Percentiles rank a stretch among this genome's conserved stretches.
These are phyloP conservation scores for Exophiala viscosa DNA, from an alignment of 2,329 filamentous ascomycete species.

Conservation along the genomic window DNA sequence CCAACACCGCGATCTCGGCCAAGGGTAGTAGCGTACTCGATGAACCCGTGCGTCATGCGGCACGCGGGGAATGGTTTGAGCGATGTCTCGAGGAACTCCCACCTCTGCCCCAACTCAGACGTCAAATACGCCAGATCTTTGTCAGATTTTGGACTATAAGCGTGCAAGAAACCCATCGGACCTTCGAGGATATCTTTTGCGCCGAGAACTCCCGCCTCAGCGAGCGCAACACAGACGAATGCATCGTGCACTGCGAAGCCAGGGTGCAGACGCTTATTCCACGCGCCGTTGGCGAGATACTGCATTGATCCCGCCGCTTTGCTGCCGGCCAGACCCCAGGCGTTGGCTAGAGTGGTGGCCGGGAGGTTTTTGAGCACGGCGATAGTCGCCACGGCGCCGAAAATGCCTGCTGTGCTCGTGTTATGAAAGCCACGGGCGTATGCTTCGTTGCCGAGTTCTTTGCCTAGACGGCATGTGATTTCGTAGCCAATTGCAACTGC, in stretches of 20 bases:
- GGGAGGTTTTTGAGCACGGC: slow-evolving; percentile 30
- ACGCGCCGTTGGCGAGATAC: slow-evolving; percentile 38
- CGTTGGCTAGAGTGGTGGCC: slow-evolving; percentile 30
- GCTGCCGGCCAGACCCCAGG: slow-evolving; percentile 37
- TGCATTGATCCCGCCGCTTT: slow-evolving; percentile 40
- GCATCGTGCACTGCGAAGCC: slow-evolving; percentile 40
- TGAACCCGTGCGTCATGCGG: slow-evolving; percentile 27
- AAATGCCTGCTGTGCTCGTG: slow-evolving; percentile 37
- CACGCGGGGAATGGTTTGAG: slow-evolving; percentile 27
- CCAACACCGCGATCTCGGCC: slow-evolving; percentile 5
- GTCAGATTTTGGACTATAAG: slow-evolving; percentile 21
- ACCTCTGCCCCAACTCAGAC: slow-evolving; percentile 15
- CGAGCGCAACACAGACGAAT: slow-evolving; percentile 35
- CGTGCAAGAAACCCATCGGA: slow-evolving; percentile 24
- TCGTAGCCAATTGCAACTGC: slow-evolving; percentile 37
- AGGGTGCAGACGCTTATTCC: slow-evolving; percentile 40
- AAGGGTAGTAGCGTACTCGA: slow-evolving; percentile 21
- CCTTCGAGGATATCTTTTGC: slow-evolving; percentile 26
- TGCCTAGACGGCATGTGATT: slow-evolving; percentile 32
- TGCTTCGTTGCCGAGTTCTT: slow-evolving; percentile 33
- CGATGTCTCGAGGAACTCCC: slow-evolving; percentile 25
- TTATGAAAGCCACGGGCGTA: slow-evolving; percentile 40
- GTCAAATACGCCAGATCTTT: slow-evolving; percentile 16
- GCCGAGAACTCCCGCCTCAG: slow-evolving; percentile 34
- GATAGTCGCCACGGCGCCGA: slow-evolving; percentile 36